Base-by-base conservation (phyloP, 2,329 filamentous ascomycete species). In the Penicillium palitans region DNA sequence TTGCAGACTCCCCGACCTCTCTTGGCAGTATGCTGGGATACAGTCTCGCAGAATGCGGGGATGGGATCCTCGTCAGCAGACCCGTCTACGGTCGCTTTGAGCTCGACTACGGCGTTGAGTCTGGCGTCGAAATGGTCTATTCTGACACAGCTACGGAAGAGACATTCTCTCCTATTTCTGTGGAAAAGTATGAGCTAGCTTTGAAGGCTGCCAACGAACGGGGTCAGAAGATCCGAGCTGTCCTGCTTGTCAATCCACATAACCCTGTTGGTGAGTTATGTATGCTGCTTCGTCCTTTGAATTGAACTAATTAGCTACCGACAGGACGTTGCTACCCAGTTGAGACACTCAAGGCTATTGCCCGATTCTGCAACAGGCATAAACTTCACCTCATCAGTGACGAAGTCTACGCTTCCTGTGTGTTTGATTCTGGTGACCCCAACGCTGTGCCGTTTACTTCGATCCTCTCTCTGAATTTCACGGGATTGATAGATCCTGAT, bases 351-450 rank as follows among this genome's bases (percentile, higher is more conserved):
- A 60, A 74, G 1, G 75, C 72, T 7, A 72, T 83, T n/a, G 76
- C 84, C 70, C 63, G 67, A 8, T 72, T 85, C 49, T 84, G 83
- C 63, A 70, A 80, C 39, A 75, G 73, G 46, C 69, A 84, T 59
- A 60, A 70, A 1, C 72, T 85, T 12, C 82, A 86, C 63, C 72
- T 85, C 29, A 78, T 85, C 66, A 79, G 77, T 61, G 83, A 85
- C 64, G 83, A 86, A 64, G 78, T 86, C 15, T 85, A 86, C 64
- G 83, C 81, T 3, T 68, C 82, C 1, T 84, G 81, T 7, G 72
- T 80, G 1, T 85, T 79, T 66, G 63, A 75, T 21, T 65, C 69
- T 1, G 82, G 47, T 58, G 76, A 70, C 52, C 66, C 60, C 2
- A 29, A 64, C 4, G 69, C 69, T 3, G 60, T 72, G 1, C 72